phyloP scores from a whole-genome alignment of 2,329 filamentous ascomycete genomes.

The Fusarium nodosum region DNA sequence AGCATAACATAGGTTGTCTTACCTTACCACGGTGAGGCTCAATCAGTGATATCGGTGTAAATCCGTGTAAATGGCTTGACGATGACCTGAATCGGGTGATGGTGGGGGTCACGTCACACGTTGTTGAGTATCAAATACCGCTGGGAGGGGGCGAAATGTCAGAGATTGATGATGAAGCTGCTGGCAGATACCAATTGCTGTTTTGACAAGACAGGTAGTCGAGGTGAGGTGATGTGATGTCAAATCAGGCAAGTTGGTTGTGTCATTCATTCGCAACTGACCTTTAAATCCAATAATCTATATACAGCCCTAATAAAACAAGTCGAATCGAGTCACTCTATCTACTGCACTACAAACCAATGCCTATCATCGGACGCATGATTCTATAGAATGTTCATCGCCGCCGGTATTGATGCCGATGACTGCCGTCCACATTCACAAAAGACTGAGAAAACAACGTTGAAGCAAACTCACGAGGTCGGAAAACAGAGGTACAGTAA shows the following conservation, averaged over 20 bases:
- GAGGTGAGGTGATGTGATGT: constrained; percentile 6
- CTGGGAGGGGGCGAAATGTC: constrained; percentile 15
- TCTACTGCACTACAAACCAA: constrained; percentile 5
- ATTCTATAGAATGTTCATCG: constrained; percentile 2
- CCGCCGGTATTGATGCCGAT: constrained; percentile 30
- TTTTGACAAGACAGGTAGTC: constrained; percentile 5
- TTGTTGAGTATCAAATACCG: constrained; percentile 38
- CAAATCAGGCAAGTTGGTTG: constrained; percentile 3
- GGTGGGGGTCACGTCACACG: constrained; percentile 50
- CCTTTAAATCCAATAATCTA: constrained; percentile 17
- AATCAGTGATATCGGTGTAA: constrained; percentile 21
- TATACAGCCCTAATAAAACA: constrained; percentile 26
- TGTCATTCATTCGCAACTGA: constrained; percentile 14
- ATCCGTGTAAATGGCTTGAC: constrained; percentile 40
- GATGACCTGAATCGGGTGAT: constrained; percentile 44
- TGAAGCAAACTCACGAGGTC: constrained; percentile 18
- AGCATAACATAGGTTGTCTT: constrained; percentile 21
- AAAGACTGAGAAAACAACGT: constrained; percentile 16
- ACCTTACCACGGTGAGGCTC: constrained; percentile 33
- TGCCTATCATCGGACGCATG: constrained; percentile 14
- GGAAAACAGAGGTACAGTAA: constrained; percentile 40
- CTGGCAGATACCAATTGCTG: constrained; percentile 1
- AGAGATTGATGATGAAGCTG: constrained; percentile 29
- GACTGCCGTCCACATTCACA: constrained; percentile 35
- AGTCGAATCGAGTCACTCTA: constrained; percentile 18